These are phyloP conservation scores for Ceriops tagal DNA, from an alignment of 345 rosid genomes.

Conservation along the genomic window DNA sequence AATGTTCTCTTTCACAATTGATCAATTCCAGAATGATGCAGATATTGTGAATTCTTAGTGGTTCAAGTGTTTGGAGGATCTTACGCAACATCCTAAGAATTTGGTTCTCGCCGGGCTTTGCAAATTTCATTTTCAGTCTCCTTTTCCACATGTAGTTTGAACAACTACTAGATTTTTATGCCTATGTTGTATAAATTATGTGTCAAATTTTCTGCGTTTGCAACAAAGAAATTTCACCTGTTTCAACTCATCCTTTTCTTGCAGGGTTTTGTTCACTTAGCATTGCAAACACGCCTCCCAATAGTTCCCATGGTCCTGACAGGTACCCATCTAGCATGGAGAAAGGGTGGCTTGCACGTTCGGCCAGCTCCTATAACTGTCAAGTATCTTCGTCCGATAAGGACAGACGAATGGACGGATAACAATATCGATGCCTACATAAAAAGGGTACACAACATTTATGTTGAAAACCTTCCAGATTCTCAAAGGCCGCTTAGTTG, in stretches of 20 bases:
- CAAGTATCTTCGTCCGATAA: slow-evolving; percentile 50
- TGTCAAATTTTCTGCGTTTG: background rate
- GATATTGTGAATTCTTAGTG: background rate
- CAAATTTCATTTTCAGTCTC: too few species aligned
- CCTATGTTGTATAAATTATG: too few species aligned
- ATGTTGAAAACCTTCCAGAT: slow-evolving; percentile 21
- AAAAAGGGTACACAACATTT: slow-evolving; percentile 8
- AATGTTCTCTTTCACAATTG: background rate
- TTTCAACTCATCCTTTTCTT: slow-evolving; percentile 3
- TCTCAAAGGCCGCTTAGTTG: slow-evolving; percentile 27
- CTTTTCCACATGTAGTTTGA: too few species aligned
- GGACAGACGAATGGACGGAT: slow-evolving; percentile 14
- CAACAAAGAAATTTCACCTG: background rate
- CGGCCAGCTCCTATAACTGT: slow-evolving; percentile 50
- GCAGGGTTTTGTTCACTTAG: slow-evolving; percentile 61
- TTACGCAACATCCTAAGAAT: background rate
- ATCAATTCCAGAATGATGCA: background rate
- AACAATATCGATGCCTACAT: slow-evolving; percentile 15
- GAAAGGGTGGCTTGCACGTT: slow-evolving; percentile 48
- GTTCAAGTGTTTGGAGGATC: background rate
- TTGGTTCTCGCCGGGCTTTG: background rate
- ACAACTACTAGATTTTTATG: too few species aligned
- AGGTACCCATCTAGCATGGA: slow-evolving; percentile 60
- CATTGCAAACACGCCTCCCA: slow-evolving; percentile 44
- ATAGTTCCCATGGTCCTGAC: slow-evolving; percentile 44